Percentiles rank a stretch among this genome's conserved stretches.
Conservation (phyloP, 1,284 basidiomycete species). For the Thelephora terrestris region DNA sequence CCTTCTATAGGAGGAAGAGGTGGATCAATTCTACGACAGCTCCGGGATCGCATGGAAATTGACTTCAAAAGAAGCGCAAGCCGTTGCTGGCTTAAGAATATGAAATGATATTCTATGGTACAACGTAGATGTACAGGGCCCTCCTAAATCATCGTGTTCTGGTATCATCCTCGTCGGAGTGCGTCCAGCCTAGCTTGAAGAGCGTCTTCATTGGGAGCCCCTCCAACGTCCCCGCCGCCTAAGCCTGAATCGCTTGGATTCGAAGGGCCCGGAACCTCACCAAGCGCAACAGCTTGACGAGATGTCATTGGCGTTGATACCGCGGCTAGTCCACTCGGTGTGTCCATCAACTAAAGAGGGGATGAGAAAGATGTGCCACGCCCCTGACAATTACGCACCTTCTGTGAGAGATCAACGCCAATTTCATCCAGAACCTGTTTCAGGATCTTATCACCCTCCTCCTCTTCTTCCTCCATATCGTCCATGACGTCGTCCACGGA, state of each 20-base stretch:
- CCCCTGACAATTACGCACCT: conserved; percentile 32
- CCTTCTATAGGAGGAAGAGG: conserved; percentile 67
- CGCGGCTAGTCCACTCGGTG: conserved; percentile 63
- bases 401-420: conserved; percentile 85
- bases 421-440: conserved; percentile 98
- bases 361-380: not conserved
- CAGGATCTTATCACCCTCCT: conserved; percentile 92
- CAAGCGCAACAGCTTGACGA: conserved; percentile 73
- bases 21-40: conserved; percentile 86
- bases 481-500: conserved; percentile 99
- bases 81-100: conserved; percentile 54
- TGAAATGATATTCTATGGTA: conserved; percentile 14
- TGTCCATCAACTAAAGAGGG: conserved; percentile 61
- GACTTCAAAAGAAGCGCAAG: conserved; percentile 67
- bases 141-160: too few species aligned
- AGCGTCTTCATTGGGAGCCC: conserved; percentile 74
- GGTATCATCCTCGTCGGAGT: conserved; percentile 47
- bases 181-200: conserved; percentile 83
- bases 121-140: not conserved
- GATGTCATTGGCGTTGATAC: conserved; percentile 53
- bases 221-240: conserved; percentile 31
- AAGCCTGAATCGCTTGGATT: conserved; percentile 23
- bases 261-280: conserved; percentile 43
- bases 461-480: conserved; percentile 91
- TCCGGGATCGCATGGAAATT: conserved; percentile 89